These are phyloP conservation scores for Nakazawaea anatomiae DNA, from an alignment of 805 yeast genomes.

Conservation along the genomic window DNA sequence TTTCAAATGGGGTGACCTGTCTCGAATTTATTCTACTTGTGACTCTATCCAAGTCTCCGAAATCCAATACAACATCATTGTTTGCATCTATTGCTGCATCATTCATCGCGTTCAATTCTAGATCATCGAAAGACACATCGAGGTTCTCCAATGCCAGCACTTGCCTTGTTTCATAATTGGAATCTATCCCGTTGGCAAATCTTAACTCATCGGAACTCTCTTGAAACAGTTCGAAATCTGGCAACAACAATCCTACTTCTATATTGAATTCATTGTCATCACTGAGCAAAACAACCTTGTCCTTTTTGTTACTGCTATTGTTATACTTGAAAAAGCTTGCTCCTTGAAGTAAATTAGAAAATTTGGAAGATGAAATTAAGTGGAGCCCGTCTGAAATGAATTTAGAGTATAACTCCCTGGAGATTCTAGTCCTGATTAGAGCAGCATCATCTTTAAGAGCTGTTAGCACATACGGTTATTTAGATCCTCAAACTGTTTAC, in stretches of 20 bases:
- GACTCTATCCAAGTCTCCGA: slow-evolving; percentile 1
- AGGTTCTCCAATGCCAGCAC: not conserved
- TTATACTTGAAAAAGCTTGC: not conserved
- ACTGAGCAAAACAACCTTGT: slow-evolving; percentile 12
- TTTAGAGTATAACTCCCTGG: slow-evolving; percentile 3
- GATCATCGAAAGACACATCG: not conserved
- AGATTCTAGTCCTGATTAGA: slow-evolving; percentile 5
- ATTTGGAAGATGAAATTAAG: slow-evolving; percentile 1
- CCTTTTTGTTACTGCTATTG: not conserved
- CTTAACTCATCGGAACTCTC: not conserved
- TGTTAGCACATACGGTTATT: not conserved
- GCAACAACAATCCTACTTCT: slow-evolving; percentile 22
- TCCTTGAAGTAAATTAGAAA: too few species aligned
- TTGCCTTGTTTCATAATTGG: not conserved
- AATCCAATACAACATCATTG: not conserved
- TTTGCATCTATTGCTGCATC: not conserved
- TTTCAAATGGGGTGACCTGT: not conserved
- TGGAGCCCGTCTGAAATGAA: slow-evolving; percentile 5
- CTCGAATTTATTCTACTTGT: not conserved
- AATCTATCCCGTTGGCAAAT: slow-evolving; percentile 9
- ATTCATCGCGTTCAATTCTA: not conserved
- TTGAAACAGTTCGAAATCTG: slow-evolving; percentile 9
- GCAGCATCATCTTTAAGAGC: slow-evolving; percentile 6
- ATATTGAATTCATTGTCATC: slow-evolving; percentile 35
- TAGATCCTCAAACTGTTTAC: slow-evolving; percentile 7